Conservation (phyloP, 2,329 filamentous ascomycete genomes). For the Aschersonia sp. region DNA sequence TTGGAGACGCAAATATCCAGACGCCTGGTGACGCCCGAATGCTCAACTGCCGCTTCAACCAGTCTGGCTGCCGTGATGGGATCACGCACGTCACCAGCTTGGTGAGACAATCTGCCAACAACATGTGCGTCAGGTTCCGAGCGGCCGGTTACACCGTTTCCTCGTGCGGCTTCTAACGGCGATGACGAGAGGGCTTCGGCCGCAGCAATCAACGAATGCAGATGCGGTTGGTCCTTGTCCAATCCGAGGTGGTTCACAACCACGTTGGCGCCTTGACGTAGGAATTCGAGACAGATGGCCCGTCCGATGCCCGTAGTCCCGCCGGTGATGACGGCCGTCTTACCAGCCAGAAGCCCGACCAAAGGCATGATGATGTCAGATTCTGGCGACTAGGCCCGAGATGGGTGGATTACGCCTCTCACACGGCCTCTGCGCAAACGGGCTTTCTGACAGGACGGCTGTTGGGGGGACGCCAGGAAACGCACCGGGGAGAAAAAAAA, state of each 20-base stretch:
- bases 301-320: slow-evolving; percentile 77
- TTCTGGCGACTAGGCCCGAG: not conserved
- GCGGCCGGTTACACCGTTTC: not conserved
- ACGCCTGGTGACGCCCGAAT: slow-evolving; percentile 36
- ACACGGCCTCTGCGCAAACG: not conserved
- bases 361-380: slow-evolving; percentile 23
- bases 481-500: no score
- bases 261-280: slow-evolving; percentile 64
- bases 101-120: slow-evolving; percentile 43
- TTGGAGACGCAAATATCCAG: slow-evolving; percentile 77
- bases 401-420: not conserved
- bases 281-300: slow-evolving; percentile 68
- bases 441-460: no score
- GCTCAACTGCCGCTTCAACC: slow-evolving; percentile 48
- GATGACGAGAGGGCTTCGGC: slow-evolving; percentile 27
- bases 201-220: slow-evolving; percentile 36
- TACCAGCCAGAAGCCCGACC: slow-evolving; percentile 48
- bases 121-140: not conserved
- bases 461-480: no score
- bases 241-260: slow-evolving; percentile 67
- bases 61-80: slow-evolving; percentile 56
- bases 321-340: slow-evolving; percentile 76
- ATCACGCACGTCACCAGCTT: slow-evolving; percentile 64
- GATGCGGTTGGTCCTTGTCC: slow-evolving; percentile 32
- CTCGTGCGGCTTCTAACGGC: not conserved